These are phyloP conservation scores for Melaleuca alternifolia DNA, from an alignment of 345 rosid species.

Conservation along the genomic window DNA sequence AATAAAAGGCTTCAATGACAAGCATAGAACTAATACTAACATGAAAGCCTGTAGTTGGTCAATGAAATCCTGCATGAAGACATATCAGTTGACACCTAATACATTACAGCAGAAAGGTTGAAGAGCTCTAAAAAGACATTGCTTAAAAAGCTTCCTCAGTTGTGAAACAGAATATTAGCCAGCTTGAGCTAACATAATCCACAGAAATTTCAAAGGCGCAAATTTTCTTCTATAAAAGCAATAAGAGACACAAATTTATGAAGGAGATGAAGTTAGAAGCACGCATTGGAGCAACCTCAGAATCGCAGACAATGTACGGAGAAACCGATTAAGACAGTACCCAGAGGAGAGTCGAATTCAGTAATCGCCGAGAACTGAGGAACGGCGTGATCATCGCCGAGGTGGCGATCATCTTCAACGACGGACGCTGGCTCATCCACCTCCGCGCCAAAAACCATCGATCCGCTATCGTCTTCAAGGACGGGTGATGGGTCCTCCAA, in stretches of 20 bases:
- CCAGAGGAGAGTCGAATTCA: constrained; percentile 50
- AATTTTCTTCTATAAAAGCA: not conserved
- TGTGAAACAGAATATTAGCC: not conserved
- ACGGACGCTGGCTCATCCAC: constrained; percentile 14
- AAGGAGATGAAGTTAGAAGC: not conserved
- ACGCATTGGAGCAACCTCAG: not conserved
- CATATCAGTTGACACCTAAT: not conserved
- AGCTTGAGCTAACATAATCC: not conserved
- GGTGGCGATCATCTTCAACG: constrained; percentile 15
- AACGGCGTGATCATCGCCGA: constrained; percentile 2
- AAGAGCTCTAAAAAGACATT: not conserved
- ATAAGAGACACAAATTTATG: not conserved
- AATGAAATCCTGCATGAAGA: not conserved
- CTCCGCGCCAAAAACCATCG: not conserved
- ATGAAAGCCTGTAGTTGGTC: not conserved
- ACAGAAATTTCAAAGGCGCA: not conserved
- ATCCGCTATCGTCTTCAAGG: not conserved
- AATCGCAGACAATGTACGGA: not conserved
- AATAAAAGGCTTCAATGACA: not conserved
- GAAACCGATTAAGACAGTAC: not conserved
- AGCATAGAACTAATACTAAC: not conserved
- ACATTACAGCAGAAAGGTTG: not conserved
- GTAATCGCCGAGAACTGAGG: constrained; percentile 26
- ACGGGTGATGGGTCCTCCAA: not conserved
- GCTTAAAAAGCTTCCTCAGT: not conserved